Base-by-base conservation (phyloP, 1,139 yeast genomes). In the Candida sp. region DNA sequence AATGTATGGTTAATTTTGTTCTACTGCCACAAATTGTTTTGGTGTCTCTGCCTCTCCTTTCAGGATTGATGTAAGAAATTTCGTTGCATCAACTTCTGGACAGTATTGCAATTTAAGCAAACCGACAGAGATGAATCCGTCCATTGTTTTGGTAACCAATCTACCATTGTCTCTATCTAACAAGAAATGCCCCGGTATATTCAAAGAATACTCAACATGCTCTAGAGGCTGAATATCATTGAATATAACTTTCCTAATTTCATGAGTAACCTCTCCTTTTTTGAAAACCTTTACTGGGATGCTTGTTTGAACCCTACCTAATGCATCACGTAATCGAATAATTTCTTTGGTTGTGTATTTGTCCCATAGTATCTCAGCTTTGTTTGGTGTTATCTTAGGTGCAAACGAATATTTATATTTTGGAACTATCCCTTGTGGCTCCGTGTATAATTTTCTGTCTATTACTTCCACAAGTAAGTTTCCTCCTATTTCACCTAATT, bases 401-500 rank as follows among this genome's bases (percentile, higher is more conserved):
- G 96, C 95, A 45, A 77, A 68, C 0, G 88, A 79, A 43, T 60
- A 73, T 3, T 61, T 54, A 45, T 72, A 68, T 0, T 68, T 43
- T 5, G 42, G 57, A 1, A 37, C 27, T 5, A 67, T 33, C 1
- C 55, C 45, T 15, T 44, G 40, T 35, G 23, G 58, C 34, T 54
- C 52, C 5, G 45, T 49, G 56, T 63, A 83, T 1, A 61, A 43
- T 2, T 64, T 58, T 0, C 68, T 49, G 1, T 58, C 56, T 1
- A 88, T 51, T 0, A 78, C 79, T 1, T 72, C 47, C 0, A 61
- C 62, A n/a, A 89, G 64, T 32, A 87, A 62, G 0, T 69, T 57
- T 0, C 88, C 87, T 3, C 96, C 96, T 4, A 69, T 49, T 0
- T 48, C 52, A 0, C 88, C 90, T 22, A 89, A 63, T 44, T 68